These are phyloP conservation scores for Neopestalotiopsis clavispora DNA, from an alignment of 2,329 filamentous ascomycete species.

Conservation along the genomic window DNA sequence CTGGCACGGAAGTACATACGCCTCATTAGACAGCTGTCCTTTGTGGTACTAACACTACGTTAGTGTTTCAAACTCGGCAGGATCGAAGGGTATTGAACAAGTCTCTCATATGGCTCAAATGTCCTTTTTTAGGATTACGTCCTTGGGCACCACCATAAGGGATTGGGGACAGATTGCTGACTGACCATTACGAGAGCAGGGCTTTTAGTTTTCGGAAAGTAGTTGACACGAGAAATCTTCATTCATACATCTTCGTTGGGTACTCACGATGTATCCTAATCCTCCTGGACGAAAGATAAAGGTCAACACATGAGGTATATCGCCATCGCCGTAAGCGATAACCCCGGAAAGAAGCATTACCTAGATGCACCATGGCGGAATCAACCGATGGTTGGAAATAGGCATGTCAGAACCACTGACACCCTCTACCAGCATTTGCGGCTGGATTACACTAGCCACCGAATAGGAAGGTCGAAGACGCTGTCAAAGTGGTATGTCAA, in stretches of 20 bases:
- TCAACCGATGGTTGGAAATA: no score
- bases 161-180: no score
- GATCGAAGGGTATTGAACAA: neutral
- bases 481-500: neutral
- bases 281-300: no score
- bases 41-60: neutral
- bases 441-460: no score
- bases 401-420: neutral
- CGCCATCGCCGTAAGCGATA: no score
- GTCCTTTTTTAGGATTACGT: neutral
- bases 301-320: no score
- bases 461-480: slow-evolving; percentile 9
- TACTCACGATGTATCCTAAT: no score
- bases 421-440: neutral
- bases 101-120: no score
- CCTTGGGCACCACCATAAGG: no score
- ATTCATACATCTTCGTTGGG: neutral
- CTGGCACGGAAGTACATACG: neutral
- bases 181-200: no score
- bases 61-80: neutral
- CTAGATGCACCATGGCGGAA: neutral
- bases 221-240: neutral
- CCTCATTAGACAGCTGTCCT: neutral
- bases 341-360: neutral
- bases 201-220: no score